phyloP scores from a whole-genome alignment of 805 yeast genomes.

The Aciculoconidium aculeatum region DNA sequence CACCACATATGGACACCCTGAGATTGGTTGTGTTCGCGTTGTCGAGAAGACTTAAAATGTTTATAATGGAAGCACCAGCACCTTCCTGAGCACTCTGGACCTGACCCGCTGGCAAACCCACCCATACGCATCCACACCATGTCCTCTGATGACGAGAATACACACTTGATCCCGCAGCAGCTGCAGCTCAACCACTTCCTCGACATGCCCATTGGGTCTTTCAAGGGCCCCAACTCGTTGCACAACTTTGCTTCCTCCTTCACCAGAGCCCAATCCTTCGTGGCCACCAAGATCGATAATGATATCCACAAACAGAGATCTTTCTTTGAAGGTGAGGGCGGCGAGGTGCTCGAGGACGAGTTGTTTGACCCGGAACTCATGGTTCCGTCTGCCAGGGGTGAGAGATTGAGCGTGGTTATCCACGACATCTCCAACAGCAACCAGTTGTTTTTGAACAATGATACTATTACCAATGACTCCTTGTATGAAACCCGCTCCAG shows the following conservation, averaged over 20 bases:
- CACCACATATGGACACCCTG: no score
- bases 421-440: conserved; percentile 28
- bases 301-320: conserved; percentile 17
- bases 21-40: no score
- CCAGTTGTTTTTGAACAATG: conserved; percentile 15
- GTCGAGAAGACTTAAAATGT: no score
- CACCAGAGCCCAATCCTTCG: conserved; percentile 32
- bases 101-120: no score
- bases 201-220: conserved; percentile 13
- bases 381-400: conserved; percentile 61
- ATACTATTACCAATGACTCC: conserved; percentile 17
- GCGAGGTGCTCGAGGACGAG: conserved; percentile 13
- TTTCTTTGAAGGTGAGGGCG: conserved; percentile 10
- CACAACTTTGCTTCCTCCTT: conserved; percentile 37
- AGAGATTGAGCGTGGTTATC: conserved; percentile 55
- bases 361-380: conserved; percentile 45
- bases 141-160: conserved; percentile 9
- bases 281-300: conserved; percentile 13
- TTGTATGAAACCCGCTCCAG: conserved; percentile 31
- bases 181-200: conserved; percentile 7
- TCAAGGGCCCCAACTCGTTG: conserved; percentile 30
- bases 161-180: conserved; percentile 6
- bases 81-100: no score
- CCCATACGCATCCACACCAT: no score
- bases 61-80: no score